Evolutionary conservation across 2,329 filamentous ascomycete genomes (phyloP), one percentile per base, ranked within the genome.

Genomic region (Hirsutella minnesotensis): DNA sequence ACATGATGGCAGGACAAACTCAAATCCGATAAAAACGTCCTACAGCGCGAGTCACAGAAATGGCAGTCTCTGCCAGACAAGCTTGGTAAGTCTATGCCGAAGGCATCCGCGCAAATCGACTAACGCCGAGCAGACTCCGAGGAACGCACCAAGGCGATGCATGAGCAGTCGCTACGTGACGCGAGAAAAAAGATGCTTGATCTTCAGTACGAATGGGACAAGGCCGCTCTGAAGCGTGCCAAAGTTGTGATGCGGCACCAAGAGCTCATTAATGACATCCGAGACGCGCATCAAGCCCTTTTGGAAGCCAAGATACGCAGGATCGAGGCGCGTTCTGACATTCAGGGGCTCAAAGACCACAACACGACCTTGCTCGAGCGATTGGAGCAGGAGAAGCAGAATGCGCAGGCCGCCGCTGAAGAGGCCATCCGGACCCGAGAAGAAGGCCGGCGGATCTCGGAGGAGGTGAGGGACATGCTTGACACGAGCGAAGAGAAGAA

Each of bases 271-370:
- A 70, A 73, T n/a, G 56, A 62, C 18, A 72, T 94, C 37, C 75
- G 77, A 13, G 61, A 68, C 39, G 70, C 77, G 5, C 77, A 84
- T 41, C 70, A 81, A 38, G 72, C 74, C 13, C 64, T 86, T 10
- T 61, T 89, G 15, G 79, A 89, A 52, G 78, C 76, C 2, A 75
- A 85, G 50, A 70, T 95, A 37, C 71, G 79, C 47, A 65, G 75
- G 1, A 74, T 94, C 24, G 92, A 98, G 66, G 89, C 87, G 1
- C 61, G 70, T n/a, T 95, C 88, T 0, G 92, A 98, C 53, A 61
- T 83, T 3, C 70, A 77, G 37, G 75, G 75, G 5, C 68, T 95
- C n/a, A 75, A 77, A 52, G 66, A 67, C 15, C 79, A 80, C 45
- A 86, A 87, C 51, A 52, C 60, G 9, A 68, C 76, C 39, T 76